Evolutionary conservation across 768 basidiomycete genomes (phyloP), one percentile per base, ranked within the genome.

Genomic region (Leccinellum luteum): DNA sequence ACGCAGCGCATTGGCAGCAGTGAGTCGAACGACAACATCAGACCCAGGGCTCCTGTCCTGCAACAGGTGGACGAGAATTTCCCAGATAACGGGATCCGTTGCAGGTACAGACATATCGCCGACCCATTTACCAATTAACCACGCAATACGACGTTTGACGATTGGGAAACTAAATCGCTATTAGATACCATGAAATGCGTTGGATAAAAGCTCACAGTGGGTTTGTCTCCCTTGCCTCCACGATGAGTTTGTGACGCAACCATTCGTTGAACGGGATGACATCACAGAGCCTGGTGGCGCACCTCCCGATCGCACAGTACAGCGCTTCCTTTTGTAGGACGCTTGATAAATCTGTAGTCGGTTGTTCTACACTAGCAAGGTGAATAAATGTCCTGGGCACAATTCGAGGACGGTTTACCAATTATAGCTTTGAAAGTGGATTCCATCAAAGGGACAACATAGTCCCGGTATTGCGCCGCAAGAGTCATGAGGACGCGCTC

Each of bases 71-170:
- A 89, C 76, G 1, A 98, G 78, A 30, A 94, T 80, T 60, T 91
- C 82, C 92, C 94, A 98, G 28, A 94, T 75, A 53, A 79, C 74
- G 2, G 83, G 75, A 58, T 87, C 84, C 48, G 83, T 82, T 1
- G 84, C 78, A 14, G 80, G 75, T 19, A 80, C 72, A 60, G 85
- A 85, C 56, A 82, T 79, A 48, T 93, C 89, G 14, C 83, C 77
- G 32, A 93, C 80, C 90, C 92, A 94, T 78, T 87, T 89, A 25
- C 95, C 94, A 48, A 98, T 81, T 4, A 98, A 76, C 94, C 94
- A 97, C 1, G 95, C 94, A 61, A 98, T 89, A 31, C 95, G 84
- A n/a, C 94, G 84, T 71, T 98, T 96, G 59, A 98, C 83, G 54
- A 98, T 90, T 1, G 91, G 89, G 68, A 89, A 93, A 56, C 94